Evolutionary conservation across 202 grass and related monocot genomes (phyloP), one percentile per base, ranked within the genome.

Genomic region (Setaria viridis): DNA sequence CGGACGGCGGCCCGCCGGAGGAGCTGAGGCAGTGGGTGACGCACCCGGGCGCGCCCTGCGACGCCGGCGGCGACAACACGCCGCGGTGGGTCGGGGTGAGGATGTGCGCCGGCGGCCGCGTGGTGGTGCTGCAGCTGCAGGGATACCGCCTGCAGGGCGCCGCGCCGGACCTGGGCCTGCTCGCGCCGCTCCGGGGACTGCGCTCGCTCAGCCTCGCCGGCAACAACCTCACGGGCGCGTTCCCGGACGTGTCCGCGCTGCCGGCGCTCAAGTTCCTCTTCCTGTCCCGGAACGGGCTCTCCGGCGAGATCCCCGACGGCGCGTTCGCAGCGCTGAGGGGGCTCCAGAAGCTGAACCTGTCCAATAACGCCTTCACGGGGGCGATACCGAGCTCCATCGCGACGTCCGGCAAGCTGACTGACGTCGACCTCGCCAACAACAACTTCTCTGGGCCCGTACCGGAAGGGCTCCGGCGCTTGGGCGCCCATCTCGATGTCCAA

Each of bases 201-300:
- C 95, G 95, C 13, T 74, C 91, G 20, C 89, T 98, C 69, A 98
- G 95, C 85, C 87, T 98, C n/a, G 78, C 80, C 15, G 74, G 83
- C 68, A 98, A 98, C 89, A 74, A 70, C 66, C 86, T 98, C 56
- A 78, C 78, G 0, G 95, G 92, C 6, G n/a, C 72, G 17, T 80
- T 98, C 74, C 95, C 95, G 2, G 77, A 93, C 67, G 15, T 98
- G 39, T 67, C 91, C 41, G 17, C 15, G 10, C 86, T 98, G n/a
- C 70, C 79, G 15, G 60, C 60, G 15, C 88, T 98, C 58, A 91
- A 88, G 91, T 74, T 82, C 79, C 12, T 95, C 9, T 94, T 87
- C 82, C 67, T 92, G 56, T 75, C 63, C 2, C 50, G 21, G 53
- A 98, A 95, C 72, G 42, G 41, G 35, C 91, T 98, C 71, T 58